Evolutionary conservation across 2,329 filamentous ascomycete genomes (phyloP).

Genomic region (Orbilia ellipsospora): DNA sequence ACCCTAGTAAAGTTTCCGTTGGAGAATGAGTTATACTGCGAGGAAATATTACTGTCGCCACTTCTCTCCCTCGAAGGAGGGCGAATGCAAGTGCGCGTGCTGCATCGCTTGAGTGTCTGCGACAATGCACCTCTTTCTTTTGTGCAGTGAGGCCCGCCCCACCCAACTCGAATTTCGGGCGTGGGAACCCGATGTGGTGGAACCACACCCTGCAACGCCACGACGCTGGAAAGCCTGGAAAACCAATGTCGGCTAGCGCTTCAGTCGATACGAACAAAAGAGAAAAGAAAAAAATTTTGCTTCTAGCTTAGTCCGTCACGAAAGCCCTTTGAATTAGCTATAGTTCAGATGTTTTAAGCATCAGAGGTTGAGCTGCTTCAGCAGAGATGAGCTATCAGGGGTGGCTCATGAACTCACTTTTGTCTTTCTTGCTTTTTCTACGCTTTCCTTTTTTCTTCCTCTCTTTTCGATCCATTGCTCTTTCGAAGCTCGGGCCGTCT

Average conservation of each 20-base stretch:
- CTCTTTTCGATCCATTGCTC: too few relatives aligned
- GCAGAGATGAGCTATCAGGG: slow-evolving; percentile 3
- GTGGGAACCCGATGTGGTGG: slow-evolving; percentile 34
- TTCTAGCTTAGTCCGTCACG: slow-evolving; percentile 43
- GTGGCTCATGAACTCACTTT: slow-evolving; percentile 6
- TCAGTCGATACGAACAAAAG: slow-evolving; percentile 45
- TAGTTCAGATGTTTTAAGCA: slow-evolving; percentile 33
- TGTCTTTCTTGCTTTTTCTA: too few relatives aligned
- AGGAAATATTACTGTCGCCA: too few relatives aligned
- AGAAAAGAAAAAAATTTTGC: slow-evolving; percentile 13
- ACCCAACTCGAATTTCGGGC: slow-evolving; percentile 7
- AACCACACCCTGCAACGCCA: slow-evolving; percentile 24
- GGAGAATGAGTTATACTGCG: too few relatives aligned
- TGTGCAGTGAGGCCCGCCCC: too few relatives aligned
- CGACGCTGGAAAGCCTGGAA: slow-evolving; percentile 17
- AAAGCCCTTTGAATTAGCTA: slow-evolving; percentile 29
- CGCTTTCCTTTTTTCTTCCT: too few relatives aligned
- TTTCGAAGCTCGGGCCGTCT: background rate
- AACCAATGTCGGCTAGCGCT: slow-evolving; percentile 48
- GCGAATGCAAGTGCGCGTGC: background rate
- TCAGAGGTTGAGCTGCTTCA: slow-evolving; percentile 7
- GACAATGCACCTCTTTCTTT: too few relatives aligned
- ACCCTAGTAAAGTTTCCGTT: too few relatives aligned
- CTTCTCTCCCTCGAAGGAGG: background rate
- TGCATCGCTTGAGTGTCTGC: too few relatives aligned